These are phyloP conservation scores for Venturiaceae sp. DNA, from an alignment of 2,329 filamentous ascomycete species.

Conservation along the genomic window DNA sequence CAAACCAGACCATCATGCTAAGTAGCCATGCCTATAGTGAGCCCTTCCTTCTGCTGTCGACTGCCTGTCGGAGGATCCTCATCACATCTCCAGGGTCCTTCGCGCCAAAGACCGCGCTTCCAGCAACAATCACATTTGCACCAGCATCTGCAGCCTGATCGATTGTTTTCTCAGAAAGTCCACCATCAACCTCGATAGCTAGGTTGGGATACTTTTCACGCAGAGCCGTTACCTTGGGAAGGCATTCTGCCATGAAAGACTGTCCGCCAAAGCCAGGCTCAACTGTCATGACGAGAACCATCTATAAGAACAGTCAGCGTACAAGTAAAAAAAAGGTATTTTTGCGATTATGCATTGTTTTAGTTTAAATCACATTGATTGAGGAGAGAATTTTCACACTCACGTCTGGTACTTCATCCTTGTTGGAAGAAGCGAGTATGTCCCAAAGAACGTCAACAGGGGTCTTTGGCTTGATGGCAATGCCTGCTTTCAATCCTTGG, in stretches of 20 bases:
- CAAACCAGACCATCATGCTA: no score
- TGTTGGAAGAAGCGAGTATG: constrained; percentile 63
- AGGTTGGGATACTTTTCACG: constrained; percentile 78
- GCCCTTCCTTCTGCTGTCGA: constrained; percentile 47
- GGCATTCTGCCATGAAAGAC: constrained; percentile 94
- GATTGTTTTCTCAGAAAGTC: constrained; percentile 78
- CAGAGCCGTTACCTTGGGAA: constrained; percentile 84
- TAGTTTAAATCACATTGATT: neutral
- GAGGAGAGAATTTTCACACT: constrained; percentile 37
- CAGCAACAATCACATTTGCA: constrained; percentile 95
- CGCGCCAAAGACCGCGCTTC: constrained; percentile 90
- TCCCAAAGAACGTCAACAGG: constrained; percentile 87
- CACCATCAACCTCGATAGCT: constrained; percentile 96
- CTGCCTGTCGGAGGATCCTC: constrained; percentile 64
- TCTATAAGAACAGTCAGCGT: constrained; percentile 42
- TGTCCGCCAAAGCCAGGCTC: constrained; percentile 96
- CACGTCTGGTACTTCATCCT: constrained; percentile 79
- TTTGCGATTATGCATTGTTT: neutral
- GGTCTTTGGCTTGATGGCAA: constrained; percentile 92
- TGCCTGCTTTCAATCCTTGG: constrained; percentile 77
- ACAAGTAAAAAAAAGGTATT: neutral
- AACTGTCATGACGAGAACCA: constrained; percentile 98
- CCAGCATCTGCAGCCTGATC: constrained; percentile 91
- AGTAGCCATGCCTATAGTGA: neutral
- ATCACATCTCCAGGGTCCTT: constrained; percentile 84